Evolutionary conservation across 2,329 filamentous ascomycete genomes (phyloP).

Genomic region (Apiospora malaysiana): DNA sequence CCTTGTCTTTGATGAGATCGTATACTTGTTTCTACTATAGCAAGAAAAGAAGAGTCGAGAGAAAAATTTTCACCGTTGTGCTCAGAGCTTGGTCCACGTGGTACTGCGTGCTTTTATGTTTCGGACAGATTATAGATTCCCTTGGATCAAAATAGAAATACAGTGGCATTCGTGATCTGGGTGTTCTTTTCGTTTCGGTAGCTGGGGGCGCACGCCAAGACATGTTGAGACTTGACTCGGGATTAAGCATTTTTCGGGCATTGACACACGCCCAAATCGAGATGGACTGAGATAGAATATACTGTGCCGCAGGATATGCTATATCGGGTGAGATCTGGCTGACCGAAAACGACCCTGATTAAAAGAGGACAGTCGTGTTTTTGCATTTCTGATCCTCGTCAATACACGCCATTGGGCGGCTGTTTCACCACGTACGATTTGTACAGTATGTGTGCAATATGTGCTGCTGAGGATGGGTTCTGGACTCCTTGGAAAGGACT

Average conservation of each 20-base stretch:
- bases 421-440: constrained; percentile 14
- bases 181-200: constrained; percentile 1
- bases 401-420: constrained; percentile 10
- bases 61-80: constrained; percentile 8
- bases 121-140: constrained; percentile 16
- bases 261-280: background rate
- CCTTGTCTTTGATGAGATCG: background rate
- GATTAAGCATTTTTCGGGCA: constrained; percentile 6
- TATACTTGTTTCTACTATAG: background rate
- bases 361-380: background rate
- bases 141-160: constrained; percentile 15
- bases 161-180: background rate
- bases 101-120: constrained; percentile 16
- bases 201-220: background rate
- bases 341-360: background rate
- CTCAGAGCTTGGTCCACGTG: constrained; percentile 17
- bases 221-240: constrained; percentile 7
- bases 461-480: background rate
- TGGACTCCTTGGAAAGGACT: background rate
- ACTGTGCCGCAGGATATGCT: background rate
- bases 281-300: background rate
- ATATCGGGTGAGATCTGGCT: constrained; percentile 15
- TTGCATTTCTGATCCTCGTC: background rate
- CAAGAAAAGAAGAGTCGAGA: background rate
- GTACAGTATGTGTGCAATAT: background rate